A percentile compares a stretch with the other conserved stretches of the same genome.
phyloP scores from a whole-genome alignment of 1,284 basidiomycete genomes.

The Trametes hirsuta region DNA sequence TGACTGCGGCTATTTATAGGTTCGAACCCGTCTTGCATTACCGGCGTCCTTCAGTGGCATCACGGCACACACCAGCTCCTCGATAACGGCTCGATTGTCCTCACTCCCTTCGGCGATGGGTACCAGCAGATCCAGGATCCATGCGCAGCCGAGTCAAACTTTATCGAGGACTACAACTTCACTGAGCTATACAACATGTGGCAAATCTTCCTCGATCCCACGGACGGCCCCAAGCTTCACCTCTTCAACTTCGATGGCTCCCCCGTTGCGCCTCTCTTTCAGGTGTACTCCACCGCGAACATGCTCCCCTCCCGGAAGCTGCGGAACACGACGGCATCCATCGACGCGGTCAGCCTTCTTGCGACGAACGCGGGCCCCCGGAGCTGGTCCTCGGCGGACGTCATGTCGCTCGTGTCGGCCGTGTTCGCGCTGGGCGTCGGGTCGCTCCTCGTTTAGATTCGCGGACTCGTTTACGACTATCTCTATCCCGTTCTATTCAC shows the following conservation, averaged over 20 bases:
- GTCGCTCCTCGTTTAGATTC: slow-evolving; percentile 24
- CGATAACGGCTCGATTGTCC: slow-evolving; percentile 76
- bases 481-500: slow-evolving; percentile 1
- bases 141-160: slow-evolving; percentile 84
- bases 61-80: slow-evolving; percentile 78
- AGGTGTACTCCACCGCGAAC: slow-evolving; percentile 57
- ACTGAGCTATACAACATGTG: slow-evolving; percentile 61
- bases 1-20: slow-evolving; percentile 41
- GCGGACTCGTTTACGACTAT: slow-evolving; percentile 9
- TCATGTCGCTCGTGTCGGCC: slow-evolving; percentile 15
- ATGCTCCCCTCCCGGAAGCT: slow-evolving; percentile 66
- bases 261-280: slow-evolving; percentile 63
- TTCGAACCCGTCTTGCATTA: slow-evolving; percentile 78
- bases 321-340: slow-evolving; percentile 44
- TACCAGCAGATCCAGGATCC: slow-evolving; percentile 92
- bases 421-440: slow-evolving; percentile 21
- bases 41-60: slow-evolving; percentile 83
- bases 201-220: slow-evolving; percentile 61
- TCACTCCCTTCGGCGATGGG: slow-evolving; percentile 79
- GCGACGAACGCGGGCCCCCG: slow-evolving; percentile 16
- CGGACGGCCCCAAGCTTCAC: slow-evolving; percentile 62
- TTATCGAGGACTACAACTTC: slow-evolving; percentile 80
- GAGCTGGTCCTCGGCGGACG: slow-evolving; percentile 19
- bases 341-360: slow-evolving; percentile 11
- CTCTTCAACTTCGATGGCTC: slow-evolving; percentile 68